Evolutionary conservation across 306 rosid genomes (phyloP), one percentile per base, ranked within the genome.

Genomic region (Vigna nakashimae): DNA sequence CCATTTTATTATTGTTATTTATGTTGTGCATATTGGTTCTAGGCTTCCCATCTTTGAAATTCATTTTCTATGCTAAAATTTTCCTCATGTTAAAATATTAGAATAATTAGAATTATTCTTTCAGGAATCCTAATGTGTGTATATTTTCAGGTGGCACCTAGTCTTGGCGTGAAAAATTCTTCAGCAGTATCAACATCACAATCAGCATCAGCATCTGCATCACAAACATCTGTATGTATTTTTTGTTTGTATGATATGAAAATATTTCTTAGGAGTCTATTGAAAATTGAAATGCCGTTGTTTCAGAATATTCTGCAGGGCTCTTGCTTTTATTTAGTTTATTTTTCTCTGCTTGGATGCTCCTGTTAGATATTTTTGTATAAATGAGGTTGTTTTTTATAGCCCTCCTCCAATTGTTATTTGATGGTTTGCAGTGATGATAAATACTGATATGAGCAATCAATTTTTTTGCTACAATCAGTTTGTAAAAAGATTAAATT

Each of bases 211-310:
- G 83, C 91, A 66, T 71, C 92, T 43, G 90, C 90, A 78, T 83
- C 96, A 66, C 94, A 84, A 79, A 74, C 86, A 67, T 87, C 97
- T 83, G 96, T 92, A 89, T 63, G 97, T 75, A 50, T 82, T 84
- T 42, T 73, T 71, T 80, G 74, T 68, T 75, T 79, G 34, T 28
- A 17, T 30, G 56, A 65, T 38, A 43, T 65, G 74, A 71, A 81
- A 55, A 16, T 75, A 51, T 62, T 63, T 30, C 18, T 20, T 56
- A 2, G 67, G 17, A n/a, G 11, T 70, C 75, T 65, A n/a, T 85
- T 60, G 72, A 45, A 65, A 55, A 50, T 74, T 57, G 17, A 78
- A 38, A 69, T 26, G 46, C 1, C 16, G 17, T 58, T 68, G 57
- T 62, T 72, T 80, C 58, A 68, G 53, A 74, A 28, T 65, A 9